A percentile compares a stretch with the other conserved stretches of the same genome.
Evolutionary conservation across 768 basidiomycete genomes (phyloP).

Genomic region (Russula abietina): DNA sequence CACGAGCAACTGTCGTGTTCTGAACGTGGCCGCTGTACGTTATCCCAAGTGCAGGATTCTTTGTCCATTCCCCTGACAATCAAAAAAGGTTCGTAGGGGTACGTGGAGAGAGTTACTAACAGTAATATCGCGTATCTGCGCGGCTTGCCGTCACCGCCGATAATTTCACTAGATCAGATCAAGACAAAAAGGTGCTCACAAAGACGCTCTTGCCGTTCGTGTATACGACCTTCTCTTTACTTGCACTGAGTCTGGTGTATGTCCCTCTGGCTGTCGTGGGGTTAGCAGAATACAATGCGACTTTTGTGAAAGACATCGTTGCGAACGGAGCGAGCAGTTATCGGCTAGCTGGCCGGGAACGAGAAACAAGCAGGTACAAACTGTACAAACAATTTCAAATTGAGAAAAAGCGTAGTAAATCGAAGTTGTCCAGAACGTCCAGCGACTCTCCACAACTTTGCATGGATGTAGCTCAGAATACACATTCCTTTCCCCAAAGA

Average conservation of each 20-base stretch:
- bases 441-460: too few species aligned
- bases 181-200: constrained; percentile 41
- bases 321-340: too few species aligned
- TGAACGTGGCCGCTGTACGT: constrained; percentile 79
- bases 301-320: constrained; percentile 51
- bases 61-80: background rate
- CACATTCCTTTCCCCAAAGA: too few species aligned
- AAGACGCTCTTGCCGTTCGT: constrained; percentile 79
- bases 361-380: too few species aligned
- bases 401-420: too few species aligned
- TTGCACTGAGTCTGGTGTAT: constrained; percentile 65
- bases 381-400: too few species aligned
- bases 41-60: constrained; percentile 62
- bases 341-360: too few species aligned
- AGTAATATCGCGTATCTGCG: constrained; percentile 23
- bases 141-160: background rate
- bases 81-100: constrained; percentile 2
- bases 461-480: too few species aligned
- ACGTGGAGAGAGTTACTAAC: constrained; percentile 18
- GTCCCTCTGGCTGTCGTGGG: constrained; percentile 61
- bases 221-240: constrained; percentile 79
- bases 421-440: too few species aligned
- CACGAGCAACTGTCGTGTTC: constrained; percentile 80
- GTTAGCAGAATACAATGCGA: constrained; percentile 57
- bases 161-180: too few species aligned